A percentile compares a stretch with the other conserved stretches of the same genome.
Evolutionary conservation across 805 yeast genomes (phyloP).

Genomic region (Cyberlindnera meyerae): DNA sequence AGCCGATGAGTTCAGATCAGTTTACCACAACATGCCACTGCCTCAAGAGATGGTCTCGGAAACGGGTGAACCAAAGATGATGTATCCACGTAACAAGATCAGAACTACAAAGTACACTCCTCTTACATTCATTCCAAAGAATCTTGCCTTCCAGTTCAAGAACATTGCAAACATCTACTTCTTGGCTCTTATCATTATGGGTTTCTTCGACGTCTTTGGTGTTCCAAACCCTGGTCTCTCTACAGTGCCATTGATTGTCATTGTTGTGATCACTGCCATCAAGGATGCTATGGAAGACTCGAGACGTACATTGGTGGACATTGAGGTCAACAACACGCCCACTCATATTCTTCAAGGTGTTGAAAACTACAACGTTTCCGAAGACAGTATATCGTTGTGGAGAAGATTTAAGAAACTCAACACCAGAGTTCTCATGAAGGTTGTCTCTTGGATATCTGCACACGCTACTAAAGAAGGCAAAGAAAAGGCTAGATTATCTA

Average conservation of each 20-base stretch:
- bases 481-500: conserved; percentile 28
- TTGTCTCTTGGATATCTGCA: conserved; percentile 8
- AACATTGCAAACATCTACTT: conserved; percentile 91
- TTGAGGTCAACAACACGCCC: conserved; percentile 68
- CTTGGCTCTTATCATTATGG: conserved; percentile 71
- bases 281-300: conserved; percentile 82
- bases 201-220: conserved; percentile 72
- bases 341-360: conserved; percentile 58
- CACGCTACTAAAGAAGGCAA: conserved; percentile 32
- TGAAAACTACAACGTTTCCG: conserved; percentile 55
- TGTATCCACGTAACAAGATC: conserved; percentile 85
- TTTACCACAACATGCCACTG: conserved; percentile 55
- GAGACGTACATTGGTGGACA: conserved; percentile 62
- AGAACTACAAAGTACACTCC: conserved; percentile 97
- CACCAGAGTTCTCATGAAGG: conserved; percentile 23
- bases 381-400: conserved; percentile 64
- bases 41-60: conserved; percentile 57
- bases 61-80: conserved; percentile 51
- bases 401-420: conserved; percentile 59
- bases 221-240: conserved; percentile 73
- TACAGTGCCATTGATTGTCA: conserved; percentile 75
- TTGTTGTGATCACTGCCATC: conserved; percentile 67
- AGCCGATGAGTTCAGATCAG: conserved; percentile 39
- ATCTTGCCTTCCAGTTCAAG: conserved; percentile 70
- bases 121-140: conserved; percentile 79